Evolutionary conservation across 2,329 filamentous ascomycete species (phyloP), one percentile per base, ranked within the genome.

Genomic region (Fusarium nisikadoi): DNA sequence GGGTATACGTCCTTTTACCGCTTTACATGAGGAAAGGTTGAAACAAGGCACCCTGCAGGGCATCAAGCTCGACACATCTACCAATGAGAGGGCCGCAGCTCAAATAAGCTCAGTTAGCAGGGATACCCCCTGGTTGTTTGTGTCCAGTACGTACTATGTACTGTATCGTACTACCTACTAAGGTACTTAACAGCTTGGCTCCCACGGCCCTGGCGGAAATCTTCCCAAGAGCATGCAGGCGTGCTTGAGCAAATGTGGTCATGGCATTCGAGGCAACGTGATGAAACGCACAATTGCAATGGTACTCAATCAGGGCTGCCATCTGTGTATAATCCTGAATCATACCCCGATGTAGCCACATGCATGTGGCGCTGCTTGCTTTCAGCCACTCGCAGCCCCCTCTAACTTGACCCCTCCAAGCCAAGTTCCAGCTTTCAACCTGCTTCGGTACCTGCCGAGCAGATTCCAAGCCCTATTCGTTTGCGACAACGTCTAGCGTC

Each of bases 391-490:
- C 11, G 14, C 31, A 58, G 50, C 53, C 69, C 68, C 68, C 69
- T 69, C 68, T 36, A 66, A 49, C 23, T 54, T 46, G 45, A 65
- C 68, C 69, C 69, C 69, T 61, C 68, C 69, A 72, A 42, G 13
- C 49, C 36, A 29, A 62, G 41, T 60, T 39, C 60, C 43, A 70
- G 54, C 60, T 56, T 45, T 49, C 46, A 41, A 47, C 38, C 52
- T 65, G 64, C 59, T 65, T 72, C 59, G 65, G 65, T 65, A 72
- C 56, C 61, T 73, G 54, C 70, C 65, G 70, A 70, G 63, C 41
- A 70, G 35, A 57, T 71, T 68, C 56, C 39, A 45, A 62, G 56
- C 47, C 62, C 36, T 60, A 53, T 46, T 57, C 56, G 56, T 45
- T 36, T 29, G 41, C 35, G 47, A 43, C 38, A 62, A 62, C 53